Evolutionary conservation across 164 flowering plant genomes (phyloP).

Genomic region (Chimonanthus salicifolius): DNA sequence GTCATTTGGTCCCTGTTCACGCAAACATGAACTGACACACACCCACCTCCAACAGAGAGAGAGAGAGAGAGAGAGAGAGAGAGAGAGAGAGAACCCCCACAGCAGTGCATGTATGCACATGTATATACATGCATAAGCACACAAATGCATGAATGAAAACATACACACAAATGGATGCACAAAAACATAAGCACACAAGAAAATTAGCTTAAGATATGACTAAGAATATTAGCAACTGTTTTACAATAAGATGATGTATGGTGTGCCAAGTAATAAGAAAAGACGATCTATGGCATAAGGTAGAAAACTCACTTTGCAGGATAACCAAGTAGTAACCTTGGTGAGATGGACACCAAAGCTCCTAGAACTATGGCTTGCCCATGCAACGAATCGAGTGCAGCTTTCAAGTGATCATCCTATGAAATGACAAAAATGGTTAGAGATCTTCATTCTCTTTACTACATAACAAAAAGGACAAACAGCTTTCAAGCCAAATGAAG

Average conservation of each 20-base stretch:
- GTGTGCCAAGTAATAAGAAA: background rate
- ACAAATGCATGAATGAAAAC: no score
- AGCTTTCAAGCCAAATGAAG: background rate
- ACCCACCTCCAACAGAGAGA: no score
- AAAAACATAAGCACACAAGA: background rate
- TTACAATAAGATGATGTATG: background rate
- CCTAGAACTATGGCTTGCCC: slow-evolving; percentile 90
- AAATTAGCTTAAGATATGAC: background rate
- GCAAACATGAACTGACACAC: no score
- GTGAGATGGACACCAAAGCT: slow-evolving; percentile 74
- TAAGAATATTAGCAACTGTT: background rate
- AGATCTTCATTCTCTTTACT: background rate
- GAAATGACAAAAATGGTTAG: slow-evolving; percentile 8
- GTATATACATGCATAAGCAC: no score
- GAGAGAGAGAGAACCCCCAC: no score
- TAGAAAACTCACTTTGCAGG: slow-evolving; percentile 63
- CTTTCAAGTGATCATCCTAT: slow-evolving; percentile 63
- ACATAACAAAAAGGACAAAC: background rate
- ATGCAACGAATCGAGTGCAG: slow-evolving; percentile 77
- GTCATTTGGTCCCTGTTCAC: no score
- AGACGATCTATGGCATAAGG: background rate
- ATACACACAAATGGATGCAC: background rate
- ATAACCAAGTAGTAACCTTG: slow-evolving; percentile 85
- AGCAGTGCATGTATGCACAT: no score
- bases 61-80: no score